phyloP scores from a whole-genome alignment of 1,139 yeast genomes.

The Candida buenavistaensis region DNA sequence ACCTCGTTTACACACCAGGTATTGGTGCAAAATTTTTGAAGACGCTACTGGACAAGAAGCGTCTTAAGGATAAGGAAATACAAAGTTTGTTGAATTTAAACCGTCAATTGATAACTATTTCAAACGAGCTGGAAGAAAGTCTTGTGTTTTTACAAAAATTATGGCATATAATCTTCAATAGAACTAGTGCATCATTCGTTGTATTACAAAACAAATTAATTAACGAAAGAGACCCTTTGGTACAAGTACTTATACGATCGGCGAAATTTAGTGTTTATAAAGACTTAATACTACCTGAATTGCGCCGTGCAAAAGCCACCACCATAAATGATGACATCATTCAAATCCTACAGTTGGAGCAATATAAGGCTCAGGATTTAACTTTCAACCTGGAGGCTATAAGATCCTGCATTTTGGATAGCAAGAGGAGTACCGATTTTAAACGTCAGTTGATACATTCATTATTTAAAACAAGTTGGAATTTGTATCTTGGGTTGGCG shows the following conservation, averaged over 20 bases:
- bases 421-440: neutral
- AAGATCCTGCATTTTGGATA: neutral
- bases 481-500: neutral
- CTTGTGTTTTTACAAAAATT: slow-evolving; percentile 7
- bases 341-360: slow-evolving; percentile 3
- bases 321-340: slow-evolving; percentile 2
- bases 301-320: neutral
- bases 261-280: slow-evolving; percentile 7
- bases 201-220: slow-evolving; percentile 4
- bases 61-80: slow-evolving; percentile 14
- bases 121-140: slow-evolving; percentile 9
- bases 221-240: slow-evolving; percentile 4
- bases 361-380: neutral
- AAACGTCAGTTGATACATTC: slow-evolving; percentile 6
- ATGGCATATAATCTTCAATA: slow-evolving; percentile 7
- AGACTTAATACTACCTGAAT: slow-evolving; percentile 8
- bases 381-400: slow-evolving; percentile 1
- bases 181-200: neutral
- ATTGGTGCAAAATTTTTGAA: slow-evolving; percentile 14
- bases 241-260: slow-evolving; percentile 2
- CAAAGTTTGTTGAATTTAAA: slow-evolving; percentile 12
- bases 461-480: slow-evolving; percentile 2
- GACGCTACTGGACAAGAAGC: slow-evolving; percentile 7
- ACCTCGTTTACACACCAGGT: too few species aligned
- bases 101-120: slow-evolving; percentile 8